phyloP scores from a whole-genome alignment of 768 basidiomycete species.

The Myochromella boudieri region DNA sequence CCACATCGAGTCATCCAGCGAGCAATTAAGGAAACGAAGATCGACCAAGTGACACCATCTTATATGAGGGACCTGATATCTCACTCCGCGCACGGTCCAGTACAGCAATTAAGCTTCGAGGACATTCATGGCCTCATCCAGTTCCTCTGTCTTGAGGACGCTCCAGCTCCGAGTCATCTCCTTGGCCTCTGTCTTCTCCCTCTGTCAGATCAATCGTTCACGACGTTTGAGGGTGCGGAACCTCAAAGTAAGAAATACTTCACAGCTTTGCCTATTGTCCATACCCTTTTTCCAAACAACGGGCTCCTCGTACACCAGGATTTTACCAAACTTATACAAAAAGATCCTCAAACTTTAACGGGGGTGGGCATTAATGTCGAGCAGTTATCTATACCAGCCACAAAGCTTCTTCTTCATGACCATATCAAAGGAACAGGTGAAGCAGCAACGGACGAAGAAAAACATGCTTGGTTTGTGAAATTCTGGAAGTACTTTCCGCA shows the following conservation, averaged over 20 bases:
- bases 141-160: slow-evolving; percentile 23
- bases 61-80: slow-evolving; percentile 27
- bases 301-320: slow-evolving; percentile 26
- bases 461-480: slow-evolving; percentile 23
- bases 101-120: slow-evolving; percentile 12
- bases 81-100: slow-evolving; percentile 7
- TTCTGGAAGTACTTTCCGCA: slow-evolving; percentile 31
- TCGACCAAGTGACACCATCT: slow-evolving; percentile 22
- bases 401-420: slow-evolving; percentile 18
- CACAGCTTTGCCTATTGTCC: slow-evolving; percentile 18
- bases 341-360: too few relatives aligned
- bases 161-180: slow-evolving; percentile 17
- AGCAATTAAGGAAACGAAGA: slow-evolving; percentile 12
- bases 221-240: slow-evolving; percentile 19
- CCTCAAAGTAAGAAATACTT: slow-evolving; percentile 20
- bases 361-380: slow-evolving; percentile 25
- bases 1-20: slow-evolving; percentile 18
- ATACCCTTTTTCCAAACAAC: slow-evolving; percentile 22
- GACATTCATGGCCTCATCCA: slow-evolving; percentile 24
- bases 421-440: background rate
- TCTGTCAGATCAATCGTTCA: slow-evolving; percentile 32
- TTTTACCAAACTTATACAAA: too few relatives aligned
- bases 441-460: background rate
- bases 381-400: slow-evolving; percentile 11
- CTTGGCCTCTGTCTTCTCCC: slow-evolving; percentile 34